A percentile compares a stretch with the other conserved stretches of the same genome.
Conservation (phyloP, 2,329 filamentous ascomycete genomes). For the Scedosporium minutisporum region DNA sequence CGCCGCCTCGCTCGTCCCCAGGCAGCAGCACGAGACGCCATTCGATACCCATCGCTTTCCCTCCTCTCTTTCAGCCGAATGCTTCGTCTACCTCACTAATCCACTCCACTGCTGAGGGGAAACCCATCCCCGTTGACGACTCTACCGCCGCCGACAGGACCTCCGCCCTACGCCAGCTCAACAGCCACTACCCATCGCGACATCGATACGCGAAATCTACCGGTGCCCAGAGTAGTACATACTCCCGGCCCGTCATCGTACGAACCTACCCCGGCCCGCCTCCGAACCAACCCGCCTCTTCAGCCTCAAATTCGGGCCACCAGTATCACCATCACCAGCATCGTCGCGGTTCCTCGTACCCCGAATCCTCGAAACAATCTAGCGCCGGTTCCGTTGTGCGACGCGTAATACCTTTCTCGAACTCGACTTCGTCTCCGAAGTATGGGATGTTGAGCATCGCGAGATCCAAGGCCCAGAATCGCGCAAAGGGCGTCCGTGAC, state of each 20-base stretch:
- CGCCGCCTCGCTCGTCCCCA: conserved; percentile 11
- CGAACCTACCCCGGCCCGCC: conserved; percentile 48
- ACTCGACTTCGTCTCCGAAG: not conserved
- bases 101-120: conserved; percentile 45
- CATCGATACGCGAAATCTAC: conserved; percentile 48
- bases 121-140: conserved; percentile 45
- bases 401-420: conserved; percentile 12
- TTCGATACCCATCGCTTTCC: conserved; percentile 37
- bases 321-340: conserved; percentile 11
- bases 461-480: conserved; percentile 28
- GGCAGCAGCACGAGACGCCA: conserved; percentile 11
- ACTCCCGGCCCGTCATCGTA: conserved; percentile 57
- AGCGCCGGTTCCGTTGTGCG: conserved; percentile 13
- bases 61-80: conserved; percentile 37
- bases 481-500: conserved; percentile 8
- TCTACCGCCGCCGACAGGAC: conserved; percentile 45
- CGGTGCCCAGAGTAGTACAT: conserved; percentile 46
- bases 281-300: conserved; percentile 8
- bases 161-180: conserved; percentile 51
- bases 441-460: conserved; percentile 34
- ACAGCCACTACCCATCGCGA: conserved; percentile 45
- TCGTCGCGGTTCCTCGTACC: conserved; percentile 1
- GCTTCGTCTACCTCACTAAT: conserved; percentile 43
- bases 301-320: conserved; percentile 17
- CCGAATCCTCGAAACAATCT: conserved; percentile 7